Percentiles rank a stretch among this genome's conserved stretches.
Conservation (phyloP, 345 rosid species). For the Eucalyptus caleyi region DNA sequence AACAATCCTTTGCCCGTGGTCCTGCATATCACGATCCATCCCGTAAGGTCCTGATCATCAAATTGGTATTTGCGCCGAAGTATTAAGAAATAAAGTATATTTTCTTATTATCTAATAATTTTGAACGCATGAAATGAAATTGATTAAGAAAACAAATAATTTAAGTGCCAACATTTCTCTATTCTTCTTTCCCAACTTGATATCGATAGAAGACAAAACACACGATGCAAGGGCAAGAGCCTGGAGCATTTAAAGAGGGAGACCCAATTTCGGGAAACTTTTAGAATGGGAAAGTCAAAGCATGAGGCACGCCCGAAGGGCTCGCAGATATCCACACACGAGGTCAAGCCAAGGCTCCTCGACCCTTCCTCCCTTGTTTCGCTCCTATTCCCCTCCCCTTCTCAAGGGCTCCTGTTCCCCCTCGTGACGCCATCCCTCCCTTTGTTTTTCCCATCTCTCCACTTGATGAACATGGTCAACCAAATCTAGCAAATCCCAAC, state of each 20-base stretch:
- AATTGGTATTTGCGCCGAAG: background rate
- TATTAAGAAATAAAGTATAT: background rate
- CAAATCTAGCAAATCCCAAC: conserved; percentile 67
- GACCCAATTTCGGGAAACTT: background rate
- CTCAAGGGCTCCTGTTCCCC: conserved; percentile 13
- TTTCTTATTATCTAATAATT: background rate
- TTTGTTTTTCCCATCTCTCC: background rate
- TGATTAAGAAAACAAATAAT: background rate
- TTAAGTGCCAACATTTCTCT: background rate
- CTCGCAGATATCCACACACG: background rate
- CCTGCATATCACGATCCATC: background rate
- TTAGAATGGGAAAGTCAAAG: background rate
- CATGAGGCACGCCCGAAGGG: background rate
- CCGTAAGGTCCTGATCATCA: background rate
- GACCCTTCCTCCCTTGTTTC: background rate
- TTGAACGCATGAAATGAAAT: background rate
- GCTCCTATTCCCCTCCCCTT: conserved; percentile 8
- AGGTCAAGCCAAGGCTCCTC: background rate
- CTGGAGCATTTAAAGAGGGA: background rate
- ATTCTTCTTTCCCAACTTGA: background rate
- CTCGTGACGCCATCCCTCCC: background rate
- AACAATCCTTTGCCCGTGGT: background rate
- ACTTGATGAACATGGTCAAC: conserved; percentile 4
- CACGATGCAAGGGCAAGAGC: background rate
- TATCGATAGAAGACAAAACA: background rate